Percentiles rank a stretch among this genome's conserved stretches.
phyloP scores from a whole-genome alignment of 768 basidiomycete species.

The Polyporus arcularius region DNA sequence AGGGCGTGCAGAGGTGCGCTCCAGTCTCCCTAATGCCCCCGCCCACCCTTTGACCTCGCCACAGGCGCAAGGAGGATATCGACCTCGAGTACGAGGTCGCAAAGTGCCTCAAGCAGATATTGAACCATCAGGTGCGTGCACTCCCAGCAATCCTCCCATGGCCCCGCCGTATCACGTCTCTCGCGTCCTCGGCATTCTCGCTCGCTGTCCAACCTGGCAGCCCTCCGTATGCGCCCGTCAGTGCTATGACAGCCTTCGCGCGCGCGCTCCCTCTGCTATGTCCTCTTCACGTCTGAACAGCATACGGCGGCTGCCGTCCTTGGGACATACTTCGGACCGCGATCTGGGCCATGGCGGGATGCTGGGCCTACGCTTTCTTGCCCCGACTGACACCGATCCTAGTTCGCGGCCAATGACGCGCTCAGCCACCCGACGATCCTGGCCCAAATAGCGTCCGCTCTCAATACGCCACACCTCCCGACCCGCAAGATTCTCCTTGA shows the following conservation, averaged over 20 bases:
- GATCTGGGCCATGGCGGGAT: too few relatives aligned
- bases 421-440: constrained; percentile 73
- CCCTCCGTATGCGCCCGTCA: too few relatives aligned
- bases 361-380: constrained; percentile 12
- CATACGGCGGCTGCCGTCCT: too few relatives aligned
- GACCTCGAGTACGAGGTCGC: constrained; percentile 83
- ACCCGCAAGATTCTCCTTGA: constrained; percentile 82
- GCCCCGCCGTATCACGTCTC: too few relatives aligned
- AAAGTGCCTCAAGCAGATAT: constrained; percentile 81
- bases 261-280: too few relatives aligned
- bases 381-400: neutral
- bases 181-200: too few relatives aligned
- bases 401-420: constrained; percentile 74
- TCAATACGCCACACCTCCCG: constrained; percentile 78
- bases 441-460: constrained; percentile 75
- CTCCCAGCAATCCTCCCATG: neutral
- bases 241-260: too few relatives aligned
- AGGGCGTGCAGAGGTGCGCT: constrained; percentile 60
- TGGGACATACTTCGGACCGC: too few relatives aligned
- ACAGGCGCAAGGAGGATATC: constrained; percentile 64
- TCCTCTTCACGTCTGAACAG: too few relatives aligned
- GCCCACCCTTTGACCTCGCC: constrained; percentile 15
- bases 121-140: constrained; percentile 62
- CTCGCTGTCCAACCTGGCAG: too few relatives aligned
- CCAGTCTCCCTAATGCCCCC: neutral